phyloP scores from a whole-genome alignment of 2,329 filamentous ascomycete species.

The Hyphodiscus sp. region DNA sequence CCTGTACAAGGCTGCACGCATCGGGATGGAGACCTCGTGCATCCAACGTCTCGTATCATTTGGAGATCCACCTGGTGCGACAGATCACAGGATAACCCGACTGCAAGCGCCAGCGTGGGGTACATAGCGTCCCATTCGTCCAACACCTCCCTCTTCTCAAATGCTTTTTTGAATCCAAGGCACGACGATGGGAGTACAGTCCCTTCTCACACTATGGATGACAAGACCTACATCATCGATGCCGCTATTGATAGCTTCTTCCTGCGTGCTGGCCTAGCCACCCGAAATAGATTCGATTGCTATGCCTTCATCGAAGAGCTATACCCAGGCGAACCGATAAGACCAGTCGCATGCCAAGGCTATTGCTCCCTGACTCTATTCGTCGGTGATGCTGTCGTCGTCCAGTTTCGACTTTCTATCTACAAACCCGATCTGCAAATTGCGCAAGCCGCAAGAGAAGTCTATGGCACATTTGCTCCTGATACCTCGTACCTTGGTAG shows the following conservation, averaged over 20 bases:
- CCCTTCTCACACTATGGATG: not conserved
- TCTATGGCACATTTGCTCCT: slow-evolving; percentile 39
- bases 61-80: not conserved
- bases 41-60: not conserved
- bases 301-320: slow-evolving; percentile 30
- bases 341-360: slow-evolving; percentile 37
- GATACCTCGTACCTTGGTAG: slow-evolving; percentile 33
- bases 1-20: not conserved
- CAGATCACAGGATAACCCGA: not conserved
- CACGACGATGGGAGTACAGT: not conserved
- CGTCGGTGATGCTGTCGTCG: slow-evolving; percentile 32
- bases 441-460: slow-evolving; percentile 31
- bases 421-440: slow-evolving; percentile 37
- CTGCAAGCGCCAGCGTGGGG: not conserved
- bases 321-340: slow-evolving; percentile 30
- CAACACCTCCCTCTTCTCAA: slow-evolving; percentile 1
- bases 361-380: slow-evolving; percentile 47
- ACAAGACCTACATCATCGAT: not conserved
- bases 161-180: not conserved
- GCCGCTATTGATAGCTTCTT: slow-evolving; percentile 22
- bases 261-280: slow-evolving; percentile 18
- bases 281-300: slow-evolving; percentile 18
- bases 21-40: not conserved
- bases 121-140: not conserved
- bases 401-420: slow-evolving; percentile 43